phyloP scores from a whole-genome alignment of 192 early-diverging fungal genomes.

The Coemansia biformis region DNA sequence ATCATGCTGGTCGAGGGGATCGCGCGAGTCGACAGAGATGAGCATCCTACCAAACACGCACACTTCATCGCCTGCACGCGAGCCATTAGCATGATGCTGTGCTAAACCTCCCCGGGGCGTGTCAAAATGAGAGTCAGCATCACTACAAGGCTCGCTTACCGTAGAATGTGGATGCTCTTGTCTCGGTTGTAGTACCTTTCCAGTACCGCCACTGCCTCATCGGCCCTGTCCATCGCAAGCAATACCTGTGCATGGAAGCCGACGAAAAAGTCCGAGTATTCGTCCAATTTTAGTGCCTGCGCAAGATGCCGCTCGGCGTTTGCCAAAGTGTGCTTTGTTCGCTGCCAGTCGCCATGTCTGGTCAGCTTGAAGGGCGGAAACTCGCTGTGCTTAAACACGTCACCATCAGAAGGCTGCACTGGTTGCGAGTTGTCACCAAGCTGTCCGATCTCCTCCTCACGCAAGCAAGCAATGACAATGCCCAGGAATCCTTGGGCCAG shows the following conservation, averaged over 20 bases:
- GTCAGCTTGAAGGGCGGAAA: slow-evolving; percentile 13
- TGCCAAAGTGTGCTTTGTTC: slow-evolving; percentile 16
- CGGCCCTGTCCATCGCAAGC: slow-evolving; percentile 9
- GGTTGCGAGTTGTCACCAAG: no score
- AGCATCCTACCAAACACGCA: slow-evolving; percentile 17
- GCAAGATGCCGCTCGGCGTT: slow-evolving; percentile 22
- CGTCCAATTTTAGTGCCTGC: slow-evolving; percentile 16
- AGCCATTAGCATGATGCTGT: no score
- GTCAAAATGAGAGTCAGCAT: no score
- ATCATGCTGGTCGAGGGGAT: slow-evolving; percentile 5
- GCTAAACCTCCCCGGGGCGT: no score
- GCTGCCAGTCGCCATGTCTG: neutral
- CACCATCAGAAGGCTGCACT: no score
- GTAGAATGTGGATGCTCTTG: slow-evolving; percentile 9
- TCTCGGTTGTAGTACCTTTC: slow-evolving; percentile 4
- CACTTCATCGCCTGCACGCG: no score
- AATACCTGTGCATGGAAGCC: slow-evolving; percentile 31
- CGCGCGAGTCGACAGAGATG: slow-evolving; percentile 15
- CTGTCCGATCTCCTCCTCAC: slow-evolving; percentile 22
- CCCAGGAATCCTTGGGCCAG: slow-evolving; percentile 33
- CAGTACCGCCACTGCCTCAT: slow-evolving; percentile 6
- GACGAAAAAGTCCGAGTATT: slow-evolving; percentile 17
- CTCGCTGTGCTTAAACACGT: slow-evolving; percentile 23
- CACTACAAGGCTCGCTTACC: no score
- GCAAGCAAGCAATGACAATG: slow-evolving; percentile 29